Evolutionary conservation across 768 basidiomycete species (phyloP).

Genomic region (Suillus tomentosus): DNA sequence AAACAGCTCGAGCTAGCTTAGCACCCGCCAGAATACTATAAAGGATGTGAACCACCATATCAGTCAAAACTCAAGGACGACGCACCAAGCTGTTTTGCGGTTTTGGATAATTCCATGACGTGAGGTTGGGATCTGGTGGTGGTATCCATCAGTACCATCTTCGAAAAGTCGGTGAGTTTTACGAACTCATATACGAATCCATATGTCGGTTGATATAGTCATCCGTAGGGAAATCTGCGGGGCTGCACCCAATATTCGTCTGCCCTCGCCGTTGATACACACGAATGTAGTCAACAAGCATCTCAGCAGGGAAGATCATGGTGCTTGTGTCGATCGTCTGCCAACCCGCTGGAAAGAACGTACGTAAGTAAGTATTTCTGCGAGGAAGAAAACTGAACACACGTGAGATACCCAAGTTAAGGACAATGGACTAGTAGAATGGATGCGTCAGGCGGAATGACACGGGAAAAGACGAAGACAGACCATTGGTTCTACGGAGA

Average conservation of each 20-base stretch:
- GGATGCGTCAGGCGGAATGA: neutral
- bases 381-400: constrained; percentile 23
- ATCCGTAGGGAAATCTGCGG: constrained; percentile 47
- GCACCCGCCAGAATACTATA: constrained; percentile 13
- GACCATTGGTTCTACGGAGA: constrained; percentile 54
- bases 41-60: neutral
- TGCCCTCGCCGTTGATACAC: constrained; percentile 53
- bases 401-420: constrained; percentile 67
- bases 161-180: constrained; percentile 3
- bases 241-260: constrained; percentile 52
- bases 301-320: constrained; percentile 50
- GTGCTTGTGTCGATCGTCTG: constrained; percentile 52
- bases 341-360: constrained; percentile 53
- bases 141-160: constrained; percentile 2
- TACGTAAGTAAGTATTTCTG: constrained; percentile 2
- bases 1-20: constrained; percentile 1
- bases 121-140: constrained; percentile 42
- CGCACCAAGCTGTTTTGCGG: constrained; percentile 39
- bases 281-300: constrained; percentile 61
- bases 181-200: constrained; percentile 61
- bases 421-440: constrained; percentile 43
- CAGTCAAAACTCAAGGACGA: neutral
- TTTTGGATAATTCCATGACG: constrained; percentile 43
- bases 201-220: constrained; percentile 48
- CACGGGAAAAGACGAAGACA: neutral